These are phyloP conservation scores for Camellia japonica DNA, from an alignment of 148 eudicot species.

Conservation along the genomic window DNA sequence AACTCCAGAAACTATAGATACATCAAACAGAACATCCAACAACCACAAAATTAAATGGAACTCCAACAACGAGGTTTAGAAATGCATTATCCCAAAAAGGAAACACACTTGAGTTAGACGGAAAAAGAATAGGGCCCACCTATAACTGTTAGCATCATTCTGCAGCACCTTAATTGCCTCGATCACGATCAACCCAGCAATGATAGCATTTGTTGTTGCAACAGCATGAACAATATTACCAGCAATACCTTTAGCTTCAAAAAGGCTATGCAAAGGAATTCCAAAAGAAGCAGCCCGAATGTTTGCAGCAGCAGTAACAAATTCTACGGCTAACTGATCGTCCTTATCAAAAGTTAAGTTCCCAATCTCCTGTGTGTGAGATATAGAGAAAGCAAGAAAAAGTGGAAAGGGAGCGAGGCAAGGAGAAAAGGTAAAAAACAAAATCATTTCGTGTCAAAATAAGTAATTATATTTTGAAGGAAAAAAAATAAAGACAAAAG, in stretches of 20 bases:
- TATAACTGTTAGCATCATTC: slow-evolving; percentile 55
- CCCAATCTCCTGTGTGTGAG: slow-evolving; percentile 73
- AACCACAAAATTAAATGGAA: not conserved
- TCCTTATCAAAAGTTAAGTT: slow-evolving; percentile 85
- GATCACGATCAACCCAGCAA: slow-evolving; percentile 91
- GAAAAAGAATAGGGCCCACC: slow-evolving; percentile 40
- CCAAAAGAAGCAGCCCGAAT: slow-evolving; percentile 91
- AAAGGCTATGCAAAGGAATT: slow-evolving; percentile 91
- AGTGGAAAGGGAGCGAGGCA: too few relatives aligned
- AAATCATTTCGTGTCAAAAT: not conserved
- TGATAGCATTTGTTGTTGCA: slow-evolving; percentile 94
- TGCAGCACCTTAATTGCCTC: slow-evolving; percentile 94
- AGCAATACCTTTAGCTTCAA: slow-evolving; percentile 98
- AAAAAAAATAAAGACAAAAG: not conserved
- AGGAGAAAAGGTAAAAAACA: not conserved
- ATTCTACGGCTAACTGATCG: slow-evolving; percentile 92
- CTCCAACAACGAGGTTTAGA: not conserved
- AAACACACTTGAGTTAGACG: not conserved
- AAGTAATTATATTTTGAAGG: not conserved
- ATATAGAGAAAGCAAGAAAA: not conserved
- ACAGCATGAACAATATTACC: slow-evolving; percentile 99
- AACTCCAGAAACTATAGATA: not conserved
- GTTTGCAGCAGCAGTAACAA: slow-evolving; percentile 97
- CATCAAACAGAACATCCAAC: slow-evolving; percentile 2
- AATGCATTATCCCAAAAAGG: not conserved